Evolutionary conservation across 441 rosid genomes (phyloP), one percentile per base, ranked within the genome.

Genomic region (Erysimum pusillum): DNA sequence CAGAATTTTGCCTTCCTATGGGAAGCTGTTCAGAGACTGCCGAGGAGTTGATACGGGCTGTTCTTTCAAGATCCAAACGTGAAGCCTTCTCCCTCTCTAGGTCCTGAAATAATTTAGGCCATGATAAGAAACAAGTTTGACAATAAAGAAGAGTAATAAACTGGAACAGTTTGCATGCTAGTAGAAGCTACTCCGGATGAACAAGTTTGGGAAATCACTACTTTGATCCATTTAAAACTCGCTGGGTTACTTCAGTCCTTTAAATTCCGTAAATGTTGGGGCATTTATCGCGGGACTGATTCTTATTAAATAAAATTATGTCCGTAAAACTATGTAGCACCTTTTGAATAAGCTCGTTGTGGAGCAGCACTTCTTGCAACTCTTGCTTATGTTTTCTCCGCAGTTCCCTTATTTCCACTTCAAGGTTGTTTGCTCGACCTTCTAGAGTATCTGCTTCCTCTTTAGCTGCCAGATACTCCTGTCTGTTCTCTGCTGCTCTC

Each of bases 401-500:
- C 57, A 92, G 74, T 81, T 96, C 97, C 80, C 85, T 87, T 65
- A 91, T 85, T 86, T 96, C 91, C 76, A 87, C 90, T 79, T 92
- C 97, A 49, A 92, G 93, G 80, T 91, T 98, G 72, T 81, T 88
- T 76, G 82, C 98, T 76, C 95, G 95, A 74, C 90, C 98, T 86
- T 88, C 94, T 53, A 86, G 92, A 73, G 98, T 93, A 80, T 96
- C 98, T 44, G 93, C 98, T 85, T 91, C 98, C 85, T 96, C 98
- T 91, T 92, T 96, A 65, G 93, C 98, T 74, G 91, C 91, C 79
- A 94, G 92, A 83, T 89, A 96, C 70, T 96, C 99, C 78, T 96
- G 98, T 81, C 98, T 88, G 83, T 89, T 92, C 79, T 94, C 98
- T 83, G 98, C 91, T 42, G 99, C 98, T 82, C 98, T 87, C 81